phyloP scores from a whole-genome alignment of 148 eudicot species.

The Fagopyrum tataricum region DNA sequence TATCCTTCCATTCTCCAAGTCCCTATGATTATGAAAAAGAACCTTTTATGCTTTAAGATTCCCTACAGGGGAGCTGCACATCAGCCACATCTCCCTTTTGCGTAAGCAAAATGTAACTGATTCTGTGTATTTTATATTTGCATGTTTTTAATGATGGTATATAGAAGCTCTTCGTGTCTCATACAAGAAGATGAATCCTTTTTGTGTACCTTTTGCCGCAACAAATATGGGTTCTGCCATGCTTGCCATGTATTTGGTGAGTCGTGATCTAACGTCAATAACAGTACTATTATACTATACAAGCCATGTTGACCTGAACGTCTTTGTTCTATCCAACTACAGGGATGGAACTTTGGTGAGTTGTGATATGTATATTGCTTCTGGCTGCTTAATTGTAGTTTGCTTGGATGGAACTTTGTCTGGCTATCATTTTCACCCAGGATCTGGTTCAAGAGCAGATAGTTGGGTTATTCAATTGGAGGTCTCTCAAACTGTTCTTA shows the following conservation, averaged over 20 bases:
- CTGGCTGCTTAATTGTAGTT: constrained; percentile 44
- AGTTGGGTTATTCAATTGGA: constrained; percentile 95
- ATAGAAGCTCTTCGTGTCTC: constrained; percentile 89
- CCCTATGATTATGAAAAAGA: not conserved
- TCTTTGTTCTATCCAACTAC: constrained; percentile 16
- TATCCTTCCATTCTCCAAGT: not conserved
- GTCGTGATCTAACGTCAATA: constrained; percentile 8
- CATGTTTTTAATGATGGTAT: constrained; percentile 87
- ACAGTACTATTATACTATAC: not conserved
- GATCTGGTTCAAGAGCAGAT: constrained; percentile 79
- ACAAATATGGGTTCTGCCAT: constrained; percentile 99
- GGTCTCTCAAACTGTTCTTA: constrained; percentile 36
- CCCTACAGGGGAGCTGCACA: not conserved
- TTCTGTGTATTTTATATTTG: constrained; percentile 14
- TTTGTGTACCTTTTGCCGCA: constrained; percentile 88
- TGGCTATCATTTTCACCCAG: constrained; percentile 80
- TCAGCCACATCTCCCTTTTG: not conserved
- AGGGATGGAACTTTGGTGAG: no score
- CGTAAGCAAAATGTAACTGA: not conserved
- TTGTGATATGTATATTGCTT: not conserved
- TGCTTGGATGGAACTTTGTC: constrained; percentile 96
- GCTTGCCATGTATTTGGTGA: constrained; percentile 93
- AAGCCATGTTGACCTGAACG: constrained; percentile 14
- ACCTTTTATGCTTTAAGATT: not conserved
- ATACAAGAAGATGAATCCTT: constrained; percentile 94